Base-by-base conservation (phyloP, 2,329 filamentous ascomycete genomes). In the Fusarium udum region DNA sequence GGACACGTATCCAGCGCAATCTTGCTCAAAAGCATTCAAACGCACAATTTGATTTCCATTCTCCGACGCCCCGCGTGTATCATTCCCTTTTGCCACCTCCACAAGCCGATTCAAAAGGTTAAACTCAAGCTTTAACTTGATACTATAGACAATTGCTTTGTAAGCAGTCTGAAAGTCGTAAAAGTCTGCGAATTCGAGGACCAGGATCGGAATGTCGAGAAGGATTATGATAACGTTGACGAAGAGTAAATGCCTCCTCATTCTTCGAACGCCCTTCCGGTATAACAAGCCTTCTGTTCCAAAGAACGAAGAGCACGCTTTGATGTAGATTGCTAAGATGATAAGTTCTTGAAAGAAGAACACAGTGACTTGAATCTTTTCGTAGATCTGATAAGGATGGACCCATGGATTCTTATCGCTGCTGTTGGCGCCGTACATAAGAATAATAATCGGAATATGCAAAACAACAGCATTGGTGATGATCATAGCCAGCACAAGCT, bases 301-400 rank as follows among this genome's bases (percentile, higher is more conserved):
- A 5, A 69, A 69, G 26, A 70, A 69, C 0, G 60, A 65, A 1
- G 37, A 65, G 24, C 51, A 69, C 0, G 60, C 59, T 15, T 60
- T 65, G 52, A 90, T 87, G 71, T 88, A 89, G 6, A 89, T 76
- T 0, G 82, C 82, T 1, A 87, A 88, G 34, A 90, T 84, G 60
- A 88, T 82, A 45, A 87, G 81, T 68, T 90, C 88, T 73, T 90
- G 88, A 14, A 88, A 58, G 68, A 85, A 88, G 75, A 90, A 90
- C 5, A 87, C 81, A 6, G 84, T 86, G 78, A 89, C 84, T 76
- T 90, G 87, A 10, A 89, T 81, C 75, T 87, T 87, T 68, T 90
- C 88, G 77, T 87, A 79, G 51, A 87, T 77, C 15, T 83, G 81
- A 69, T 88, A 88, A 1, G 77, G 73, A 7, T 63, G 60, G 3